Evolutionary conservation across 169 alveolate genomes (phyloP), one percentile per base, ranked within the genome.

Genomic region (Prorocentrum cordatum): DNA sequence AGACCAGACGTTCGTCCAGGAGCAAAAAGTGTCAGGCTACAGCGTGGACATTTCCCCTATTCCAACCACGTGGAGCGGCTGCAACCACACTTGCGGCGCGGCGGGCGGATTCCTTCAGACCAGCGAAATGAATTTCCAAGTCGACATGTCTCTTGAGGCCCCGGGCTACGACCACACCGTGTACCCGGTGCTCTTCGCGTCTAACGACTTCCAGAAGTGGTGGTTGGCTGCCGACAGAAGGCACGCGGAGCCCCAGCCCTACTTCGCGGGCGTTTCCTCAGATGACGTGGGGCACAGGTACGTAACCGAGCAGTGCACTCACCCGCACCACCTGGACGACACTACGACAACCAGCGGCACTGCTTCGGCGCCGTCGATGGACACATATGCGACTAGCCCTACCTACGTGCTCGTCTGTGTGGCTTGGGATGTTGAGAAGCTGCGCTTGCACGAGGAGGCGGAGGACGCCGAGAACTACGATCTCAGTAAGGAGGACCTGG

Each of bases 171-270:
- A 59, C 24, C 88, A 77, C 88, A 77, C 88, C 22, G 71, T 77
- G 62, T 77, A 77, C 64, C 88, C 88, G 18, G 88, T 77, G 24
- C 20, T 77, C n/a, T 10, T 77, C 47, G 88, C 88, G 29, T 58
- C 75, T 20, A 75, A 72, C 0, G 88, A 77, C 64, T 77, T 77
- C 75, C 32, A 35, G n/a, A 75, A 77, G 29, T 77, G 88, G 88
- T 77, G 88, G 88, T 72, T 77, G 42, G 88, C 59, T 39, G 88
- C 88, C 4, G 88, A 77, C 45, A 39, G 88, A 32, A 59, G 88
- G 7, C 62, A 35, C 27, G 36, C 88, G 33, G 54, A 59, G 45
- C 88, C 88, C 18, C 62, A 35, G n/a, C n/a, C n/a, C n/a, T n/a
- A n/a, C n/a, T n/a, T n/a, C n/a, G n/a, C n/a, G n/a, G n/a, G n/a